Evolutionary conservation across 257 asterid species (phyloP).

Genomic region (Solanum virginianum): DNA sequence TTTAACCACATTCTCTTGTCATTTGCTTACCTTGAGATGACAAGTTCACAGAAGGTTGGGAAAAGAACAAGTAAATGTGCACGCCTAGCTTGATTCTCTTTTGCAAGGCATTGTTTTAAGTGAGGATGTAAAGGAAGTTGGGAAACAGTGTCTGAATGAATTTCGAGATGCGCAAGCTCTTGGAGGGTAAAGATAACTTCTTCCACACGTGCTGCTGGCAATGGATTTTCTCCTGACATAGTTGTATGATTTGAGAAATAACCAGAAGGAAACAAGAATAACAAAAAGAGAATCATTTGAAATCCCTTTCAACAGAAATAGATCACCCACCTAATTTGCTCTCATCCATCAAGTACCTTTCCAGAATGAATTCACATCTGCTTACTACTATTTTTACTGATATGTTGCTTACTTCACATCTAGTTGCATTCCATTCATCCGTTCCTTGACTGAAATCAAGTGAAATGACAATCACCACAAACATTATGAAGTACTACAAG

Average conservation of each 20-base stretch:
- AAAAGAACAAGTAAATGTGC: slow-evolving; percentile 79
- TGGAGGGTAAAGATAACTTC: slow-evolving; percentile 79
- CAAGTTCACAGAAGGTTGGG: slow-evolving; percentile 91
- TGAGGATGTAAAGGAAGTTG: slow-evolving; percentile 60
- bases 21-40: slow-evolving; percentile 61
- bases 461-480: slow-evolving; percentile 8
- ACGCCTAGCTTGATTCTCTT: slow-evolving; percentile 29
- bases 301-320: background rate
- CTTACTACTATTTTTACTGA: slow-evolving; percentile 44
- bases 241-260: slow-evolving; percentile 1
- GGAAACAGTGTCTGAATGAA: slow-evolving; percentile 63
- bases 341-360: slow-evolving; percentile 75
- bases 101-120: slow-evolving; percentile 37
- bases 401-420: slow-evolving; percentile 69
- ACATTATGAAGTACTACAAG: background rate
- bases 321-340: slow-evolving; percentile 51
- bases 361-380: slow-evolving; percentile 80
- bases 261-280: background rate
- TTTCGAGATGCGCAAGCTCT: slow-evolving; percentile 69
- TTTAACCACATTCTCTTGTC: background rate
- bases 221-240: slow-evolving; percentile 53
- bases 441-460: slow-evolving; percentile 42
- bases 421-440: slow-evolving; percentile 43
- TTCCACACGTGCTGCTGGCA: slow-evolving; percentile 81
- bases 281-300: background rate